These are phyloP conservation scores for Astragalus membranaceus DNA, from an alignment of 306 rosid species.

Conservation along the genomic window DNA sequence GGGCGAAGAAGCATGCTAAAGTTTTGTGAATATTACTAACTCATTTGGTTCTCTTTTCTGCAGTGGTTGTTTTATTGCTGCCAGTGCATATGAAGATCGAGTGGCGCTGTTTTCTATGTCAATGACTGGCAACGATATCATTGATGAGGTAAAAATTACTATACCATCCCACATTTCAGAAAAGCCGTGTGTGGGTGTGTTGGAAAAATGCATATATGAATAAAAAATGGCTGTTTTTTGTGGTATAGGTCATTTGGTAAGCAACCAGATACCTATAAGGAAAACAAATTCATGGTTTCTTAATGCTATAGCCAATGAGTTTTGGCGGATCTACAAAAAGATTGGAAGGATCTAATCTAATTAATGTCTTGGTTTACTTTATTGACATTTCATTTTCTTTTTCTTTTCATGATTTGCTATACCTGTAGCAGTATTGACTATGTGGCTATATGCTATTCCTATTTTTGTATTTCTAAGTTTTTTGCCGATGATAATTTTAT, in stretches of 20 bases:
- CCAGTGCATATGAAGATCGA: conserved; percentile 74
- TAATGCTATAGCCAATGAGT: neutral
- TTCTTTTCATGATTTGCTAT: neutral
- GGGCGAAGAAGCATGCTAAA: neutral
- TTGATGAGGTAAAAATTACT: conserved; percentile 58
- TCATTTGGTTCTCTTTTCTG: conserved; percentile 27
- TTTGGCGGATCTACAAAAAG: conserved; percentile 1
- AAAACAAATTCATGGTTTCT: neutral
- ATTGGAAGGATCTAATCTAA: conserved; percentile 3
- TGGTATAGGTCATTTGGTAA: conserved; percentile 1
- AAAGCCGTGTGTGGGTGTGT: conserved; percentile 10
- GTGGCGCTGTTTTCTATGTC: conserved; percentile 86
- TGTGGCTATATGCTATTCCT: neutral
- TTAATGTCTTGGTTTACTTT: conserved; percentile 1
- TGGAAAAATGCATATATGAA: conserved; percentile 1
- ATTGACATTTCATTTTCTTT: neutral
- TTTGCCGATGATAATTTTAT: conserved; percentile 14
- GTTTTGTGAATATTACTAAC: conserved; percentile 19
- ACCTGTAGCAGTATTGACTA: neutral
- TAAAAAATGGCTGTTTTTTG: neutral
- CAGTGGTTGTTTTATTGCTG: conserved; percentile 97
- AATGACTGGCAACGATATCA: conserved; percentile 49
- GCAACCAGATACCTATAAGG: neutral
- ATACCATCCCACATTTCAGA: conserved; percentile 16
- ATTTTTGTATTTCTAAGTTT: neutral